These are phyloP conservation scores for Tylopilus sp. DNA, from an alignment of 768 basidiomycete species.

Conservation along the genomic window DNA sequence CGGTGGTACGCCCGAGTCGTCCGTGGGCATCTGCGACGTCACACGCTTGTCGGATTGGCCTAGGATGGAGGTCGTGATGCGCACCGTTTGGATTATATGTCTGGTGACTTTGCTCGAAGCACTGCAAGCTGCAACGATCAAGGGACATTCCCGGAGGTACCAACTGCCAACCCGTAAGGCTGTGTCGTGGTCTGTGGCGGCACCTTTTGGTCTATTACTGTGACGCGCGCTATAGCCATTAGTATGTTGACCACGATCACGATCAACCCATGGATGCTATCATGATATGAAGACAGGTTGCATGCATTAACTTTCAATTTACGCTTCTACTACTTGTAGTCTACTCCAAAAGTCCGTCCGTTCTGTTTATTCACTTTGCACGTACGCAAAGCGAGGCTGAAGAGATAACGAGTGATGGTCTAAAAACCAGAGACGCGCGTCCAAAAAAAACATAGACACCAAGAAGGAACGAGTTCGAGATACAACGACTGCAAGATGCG, in stretches of 20 bases:
- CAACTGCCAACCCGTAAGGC: not conserved
- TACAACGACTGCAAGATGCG: conserved; percentile 1
- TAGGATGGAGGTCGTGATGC: not conserved
- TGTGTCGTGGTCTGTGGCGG: not conserved
- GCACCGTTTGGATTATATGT: not conserved
- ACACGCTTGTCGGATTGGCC: not conserved
- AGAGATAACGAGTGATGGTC: not conserved
- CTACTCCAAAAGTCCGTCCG: not conserved
- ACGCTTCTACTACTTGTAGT: not conserved
- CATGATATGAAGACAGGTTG: not conserved
- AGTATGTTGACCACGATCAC: too few species aligned
- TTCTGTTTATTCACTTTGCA: too few species aligned
- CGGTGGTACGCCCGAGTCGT: not conserved
- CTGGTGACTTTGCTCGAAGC: not conserved
- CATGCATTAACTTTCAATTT: conserved; percentile 1
- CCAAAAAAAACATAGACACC: not conserved
- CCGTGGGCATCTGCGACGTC: not conserved
- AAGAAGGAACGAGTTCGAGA: not conserved
- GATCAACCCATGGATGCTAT: too few species aligned
- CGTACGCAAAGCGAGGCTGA: too few species aligned
- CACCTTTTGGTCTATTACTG: not conserved
- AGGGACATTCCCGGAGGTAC: not conserved
- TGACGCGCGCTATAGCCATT: too few species aligned
- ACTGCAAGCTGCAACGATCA: conserved; percentile 3
- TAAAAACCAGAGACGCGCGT: not conserved